Evolutionary conservation across 202 grass and related monocot genomes (phyloP).

Genomic region (Carex arenaria): DNA sequence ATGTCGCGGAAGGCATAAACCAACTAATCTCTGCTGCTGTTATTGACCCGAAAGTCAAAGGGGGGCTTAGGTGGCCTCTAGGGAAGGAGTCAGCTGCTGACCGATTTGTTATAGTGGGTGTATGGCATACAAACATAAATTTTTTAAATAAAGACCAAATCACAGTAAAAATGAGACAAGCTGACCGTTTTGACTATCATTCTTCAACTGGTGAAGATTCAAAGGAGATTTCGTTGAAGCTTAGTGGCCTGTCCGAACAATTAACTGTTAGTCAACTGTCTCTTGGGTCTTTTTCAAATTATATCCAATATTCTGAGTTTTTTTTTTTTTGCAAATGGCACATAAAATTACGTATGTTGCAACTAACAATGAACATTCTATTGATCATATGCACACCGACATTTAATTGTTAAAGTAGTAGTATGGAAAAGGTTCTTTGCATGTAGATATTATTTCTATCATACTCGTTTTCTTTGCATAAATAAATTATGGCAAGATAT

Average conservation of each 20-base stretch:
- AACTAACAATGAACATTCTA: neutral
- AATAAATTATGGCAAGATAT: neutral
- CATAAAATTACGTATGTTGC: neutral
- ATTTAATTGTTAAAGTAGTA: neutral
- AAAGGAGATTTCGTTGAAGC: constrained; percentile 52
- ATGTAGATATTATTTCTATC: neutral
- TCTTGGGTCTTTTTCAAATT: neutral
- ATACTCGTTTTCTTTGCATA: neutral
- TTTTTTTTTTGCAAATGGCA: neutral
- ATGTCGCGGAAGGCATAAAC: constrained; percentile 40
- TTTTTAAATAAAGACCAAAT: constrained; percentile 35
- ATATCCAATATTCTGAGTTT: neutral
- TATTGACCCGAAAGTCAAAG: constrained; percentile 56
- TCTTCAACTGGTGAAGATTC: constrained; percentile 43
- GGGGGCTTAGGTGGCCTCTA: constrained; percentile 55
- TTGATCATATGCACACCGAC: neutral
- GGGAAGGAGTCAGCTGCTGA: constrained; percentile 45
- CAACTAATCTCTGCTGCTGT: constrained; percentile 49
- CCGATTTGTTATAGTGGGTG: constrained; percentile 39
- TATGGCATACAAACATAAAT: constrained; percentile 41
- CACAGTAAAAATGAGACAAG: constrained; percentile 48
- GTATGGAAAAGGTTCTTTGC: neutral
- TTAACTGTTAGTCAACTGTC: constrained; percentile 52
- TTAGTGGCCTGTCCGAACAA: constrained; percentile 29
- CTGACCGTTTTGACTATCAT: constrained; percentile 37